Conservation (phyloP, 345 rosid species). For the Erodium maritimum region DNA sequence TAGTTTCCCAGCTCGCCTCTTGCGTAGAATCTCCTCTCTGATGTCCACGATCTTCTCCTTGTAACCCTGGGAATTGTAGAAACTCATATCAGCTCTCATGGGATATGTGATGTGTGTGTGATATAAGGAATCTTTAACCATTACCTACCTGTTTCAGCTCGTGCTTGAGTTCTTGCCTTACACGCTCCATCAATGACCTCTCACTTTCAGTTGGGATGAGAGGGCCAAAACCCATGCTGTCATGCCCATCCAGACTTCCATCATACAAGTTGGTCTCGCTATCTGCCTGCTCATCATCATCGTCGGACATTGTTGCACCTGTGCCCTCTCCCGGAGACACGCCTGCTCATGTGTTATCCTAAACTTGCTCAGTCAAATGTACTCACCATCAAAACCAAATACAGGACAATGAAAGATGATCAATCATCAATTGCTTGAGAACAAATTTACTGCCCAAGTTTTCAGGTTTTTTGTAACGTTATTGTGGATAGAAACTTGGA, state of each 20-base stretch:
- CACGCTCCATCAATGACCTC: slow-evolving; percentile 85
- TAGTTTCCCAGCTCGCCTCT: slow-evolving; percentile 81
- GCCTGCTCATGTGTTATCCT: slow-evolving; percentile 26
- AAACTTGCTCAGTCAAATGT: background rate
- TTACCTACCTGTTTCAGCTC: slow-evolving; percentile 89
- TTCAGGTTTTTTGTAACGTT: no score
- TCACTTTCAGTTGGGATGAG: slow-evolving; percentile 72
- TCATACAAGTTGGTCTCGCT: slow-evolving; percentile 47
- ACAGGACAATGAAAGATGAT: no score
- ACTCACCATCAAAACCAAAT: no score
- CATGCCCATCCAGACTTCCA: slow-evolving; percentile 38
- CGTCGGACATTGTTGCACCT: slow-evolving; percentile 85
- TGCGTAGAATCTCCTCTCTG: slow-evolving; percentile 79
- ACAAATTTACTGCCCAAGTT: no score
- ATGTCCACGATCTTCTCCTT: slow-evolving; percentile 82
- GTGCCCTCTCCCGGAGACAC: slow-evolving; percentile 73
- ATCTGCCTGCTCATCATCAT: slow-evolving; percentile 64
- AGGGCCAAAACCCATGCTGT: slow-evolving; percentile 74
- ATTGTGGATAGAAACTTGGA: no score
- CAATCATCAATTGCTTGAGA: no score
- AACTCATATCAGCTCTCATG: background rate
- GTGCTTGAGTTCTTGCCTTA: slow-evolving; percentile 72
- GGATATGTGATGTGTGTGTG: no score
- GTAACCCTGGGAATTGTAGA: slow-evolving; percentile 39
- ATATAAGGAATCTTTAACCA: background rate